Conservation (phyloP, 306 rosid species). For the Lupinus albus region DNA sequence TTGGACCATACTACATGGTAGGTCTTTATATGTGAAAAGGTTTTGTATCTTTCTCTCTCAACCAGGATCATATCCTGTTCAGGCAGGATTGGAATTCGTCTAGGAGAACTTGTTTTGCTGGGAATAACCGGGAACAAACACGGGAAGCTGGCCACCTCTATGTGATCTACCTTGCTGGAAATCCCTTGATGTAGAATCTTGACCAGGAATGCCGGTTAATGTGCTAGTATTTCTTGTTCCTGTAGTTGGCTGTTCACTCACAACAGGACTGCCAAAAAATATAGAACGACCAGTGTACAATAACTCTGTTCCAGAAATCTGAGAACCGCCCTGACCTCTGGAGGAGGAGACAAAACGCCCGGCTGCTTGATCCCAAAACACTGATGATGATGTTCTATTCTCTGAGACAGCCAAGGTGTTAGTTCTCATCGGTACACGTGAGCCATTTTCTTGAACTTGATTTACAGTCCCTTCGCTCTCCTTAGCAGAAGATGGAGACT, state of each 20-base stretch:
- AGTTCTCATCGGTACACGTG: slow-evolving; percentile 49
- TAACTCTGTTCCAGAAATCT: slow-evolving; percentile 62
- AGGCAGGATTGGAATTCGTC: neutral
- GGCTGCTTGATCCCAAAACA: slow-evolving; percentile 81
- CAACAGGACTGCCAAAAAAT: slow-evolving; percentile 74
- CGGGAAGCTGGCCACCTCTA: slow-evolving; percentile 73
- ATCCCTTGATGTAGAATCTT: slow-evolving; percentile 53
- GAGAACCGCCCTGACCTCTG: slow-evolving; percentile 52
- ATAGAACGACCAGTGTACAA: slow-evolving; percentile 70
- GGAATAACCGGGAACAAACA: slow-evolving; percentile 70
- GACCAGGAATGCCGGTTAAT: slow-evolving; percentile 42
- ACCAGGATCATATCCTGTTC: too few species aligned
- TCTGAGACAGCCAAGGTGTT: slow-evolving; percentile 47
- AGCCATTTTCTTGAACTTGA: slow-evolving; percentile 40
- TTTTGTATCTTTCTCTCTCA: too few species aligned
- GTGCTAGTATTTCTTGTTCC: slow-evolving; percentile 54
- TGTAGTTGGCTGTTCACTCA: slow-evolving; percentile 55
- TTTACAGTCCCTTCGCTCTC: slow-evolving; percentile 51
- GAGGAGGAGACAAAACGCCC: slow-evolving; percentile 74
- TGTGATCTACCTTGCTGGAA: slow-evolving; percentile 65
- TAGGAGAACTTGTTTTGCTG: slow-evolving; percentile 55
- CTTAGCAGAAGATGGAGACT: slow-evolving; percentile 54
- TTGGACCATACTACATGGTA: too few species aligned
- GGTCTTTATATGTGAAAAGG: too few species aligned
- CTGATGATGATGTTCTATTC: slow-evolving; percentile 56